Evolutionary conservation across 768 basidiomycete genomes (phyloP).

Genomic region (Lactarius akahatsu): DNA sequence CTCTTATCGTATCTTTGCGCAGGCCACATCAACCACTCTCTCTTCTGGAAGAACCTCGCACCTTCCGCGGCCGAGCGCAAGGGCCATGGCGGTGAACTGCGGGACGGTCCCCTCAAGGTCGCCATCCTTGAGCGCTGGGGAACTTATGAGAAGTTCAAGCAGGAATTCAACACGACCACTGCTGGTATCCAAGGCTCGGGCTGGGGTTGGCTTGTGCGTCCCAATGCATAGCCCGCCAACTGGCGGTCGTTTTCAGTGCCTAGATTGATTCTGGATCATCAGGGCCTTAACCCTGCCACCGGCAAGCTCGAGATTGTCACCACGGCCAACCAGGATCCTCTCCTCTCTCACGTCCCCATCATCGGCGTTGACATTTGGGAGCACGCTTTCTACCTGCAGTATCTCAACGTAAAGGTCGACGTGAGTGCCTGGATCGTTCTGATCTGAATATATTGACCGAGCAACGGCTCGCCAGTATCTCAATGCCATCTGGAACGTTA

Average conservation of each 20-base stretch:
- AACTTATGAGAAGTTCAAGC: slow-evolving; percentile 66
- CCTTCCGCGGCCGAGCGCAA: slow-evolving; percentile 53
- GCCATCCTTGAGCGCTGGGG: slow-evolving; percentile 68
- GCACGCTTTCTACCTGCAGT: slow-evolving; percentile 95
- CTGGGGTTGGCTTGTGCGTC: slow-evolving; percentile 93
- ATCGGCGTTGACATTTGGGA: slow-evolving; percentile 96
- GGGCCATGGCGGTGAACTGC: slow-evolving; percentile 58
- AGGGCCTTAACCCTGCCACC: slow-evolving; percentile 69
- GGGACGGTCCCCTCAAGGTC: slow-evolving; percentile 60
- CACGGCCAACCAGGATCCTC: slow-evolving; percentile 95
- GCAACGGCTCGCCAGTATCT: slow-evolving; percentile 51
- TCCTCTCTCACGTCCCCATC: slow-evolving; percentile 72
- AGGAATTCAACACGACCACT: slow-evolving; percentile 82
- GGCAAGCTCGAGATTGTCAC: slow-evolving; percentile 83
- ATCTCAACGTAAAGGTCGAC: slow-evolving; percentile 91
- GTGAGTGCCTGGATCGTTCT: slow-evolving; percentile 48
- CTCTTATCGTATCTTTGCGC: slow-evolving; percentile 28
- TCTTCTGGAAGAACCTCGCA: slow-evolving; percentile 95
- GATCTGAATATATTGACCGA: background rate
- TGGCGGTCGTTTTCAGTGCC: background rate
- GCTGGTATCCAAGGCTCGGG: slow-evolving; percentile 89
- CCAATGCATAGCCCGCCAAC: background rate
- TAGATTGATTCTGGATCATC: slow-evolving; percentile 10
- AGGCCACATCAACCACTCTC: slow-evolving; percentile 92
- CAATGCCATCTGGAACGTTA: slow-evolving; percentile 71